These are phyloP conservation scores for Aspergillus avenaceus DNA, from an alignment of 495 filamentous ascomycete genomes.

Conservation along the genomic window DNA sequence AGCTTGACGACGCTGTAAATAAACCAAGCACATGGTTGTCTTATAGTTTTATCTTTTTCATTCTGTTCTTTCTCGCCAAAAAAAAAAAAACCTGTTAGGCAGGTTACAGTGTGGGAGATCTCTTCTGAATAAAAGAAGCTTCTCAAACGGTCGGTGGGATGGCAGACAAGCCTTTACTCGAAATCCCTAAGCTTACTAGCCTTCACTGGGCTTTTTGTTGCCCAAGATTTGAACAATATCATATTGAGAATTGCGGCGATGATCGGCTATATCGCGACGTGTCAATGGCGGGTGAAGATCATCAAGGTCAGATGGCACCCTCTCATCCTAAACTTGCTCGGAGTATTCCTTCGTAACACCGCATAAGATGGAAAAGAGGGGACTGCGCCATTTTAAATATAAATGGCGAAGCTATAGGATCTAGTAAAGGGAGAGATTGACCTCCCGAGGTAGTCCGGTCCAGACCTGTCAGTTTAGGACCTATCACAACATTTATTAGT, in stretches of 20 bases:
- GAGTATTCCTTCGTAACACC: slow-evolving; percentile 64
- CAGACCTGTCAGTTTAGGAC: slow-evolving; percentile 28
- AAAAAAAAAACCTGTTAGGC: too few species aligned
- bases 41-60: slow-evolving; percentile 67
- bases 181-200: slow-evolving; percentile 45
- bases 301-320: neutral
- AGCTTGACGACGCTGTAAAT: slow-evolving; percentile 46
- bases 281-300: slow-evolving; percentile 50
- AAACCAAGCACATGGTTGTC: slow-evolving; percentile 61
- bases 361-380: slow-evolving; percentile 60
- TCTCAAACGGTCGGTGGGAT: slow-evolving; percentile 52
- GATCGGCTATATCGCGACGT: slow-evolving; percentile 60
- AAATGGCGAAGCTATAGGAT: too few species aligned
- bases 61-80: too few species aligned
- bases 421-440: too few species aligned
- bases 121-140: slow-evolving; percentile 55
- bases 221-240: slow-evolving; percentile 48
- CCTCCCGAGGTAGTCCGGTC: too few species aligned
- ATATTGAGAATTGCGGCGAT: slow-evolving; percentile 49
- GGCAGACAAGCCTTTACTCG: slow-evolving; percentile 61
- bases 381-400: too few species aligned
- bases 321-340: too few species aligned
- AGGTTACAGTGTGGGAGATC: slow-evolving; percentile 57
- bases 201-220: slow-evolving; percentile 61
- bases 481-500: slow-evolving; percentile 45